A percentile compares a stretch with the other conserved stretches of the same genome.
Conservation (phyloP, 2,329 filamentous ascomycete genomes). For the Trichophyton equinum region DNA sequence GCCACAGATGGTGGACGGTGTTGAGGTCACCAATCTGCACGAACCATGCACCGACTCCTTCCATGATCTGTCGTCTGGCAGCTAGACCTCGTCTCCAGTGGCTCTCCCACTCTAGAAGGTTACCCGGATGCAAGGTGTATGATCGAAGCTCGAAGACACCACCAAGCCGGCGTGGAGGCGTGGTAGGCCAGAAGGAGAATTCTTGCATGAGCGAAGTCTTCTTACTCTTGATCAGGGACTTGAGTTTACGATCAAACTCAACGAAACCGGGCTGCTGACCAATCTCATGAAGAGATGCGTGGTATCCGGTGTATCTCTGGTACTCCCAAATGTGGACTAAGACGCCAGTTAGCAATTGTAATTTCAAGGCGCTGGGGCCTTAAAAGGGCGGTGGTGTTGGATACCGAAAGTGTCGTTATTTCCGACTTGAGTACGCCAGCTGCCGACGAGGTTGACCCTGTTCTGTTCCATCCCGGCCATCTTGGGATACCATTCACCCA, state of each 20-base stretch:
- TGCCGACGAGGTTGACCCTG: slow-evolving; percentile 90
- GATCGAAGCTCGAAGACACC: slow-evolving; percentile 93
- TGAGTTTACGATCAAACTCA: slow-evolving; percentile 73
- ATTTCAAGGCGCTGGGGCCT: neutral
- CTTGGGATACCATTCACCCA: slow-evolving; percentile 82
- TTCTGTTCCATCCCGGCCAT: slow-evolving; percentile 78
- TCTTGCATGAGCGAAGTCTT: slow-evolving; percentile 94
- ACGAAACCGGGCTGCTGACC: slow-evolving; percentile 69
- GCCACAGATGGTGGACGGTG: slow-evolving; percentile 96
- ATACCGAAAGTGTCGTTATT: slow-evolving; percentile 93
- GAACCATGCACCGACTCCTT: slow-evolving; percentile 96
- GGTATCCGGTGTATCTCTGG: slow-evolving; percentile 91
- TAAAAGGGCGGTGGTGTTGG: slow-evolving; percentile 17
- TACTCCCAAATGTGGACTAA: slow-evolving; percentile 99
- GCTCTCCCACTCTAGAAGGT: slow-evolving; percentile 95
- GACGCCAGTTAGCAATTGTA: slow-evolving; percentile 5
- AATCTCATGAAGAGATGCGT: slow-evolving; percentile 78
- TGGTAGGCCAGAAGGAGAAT: slow-evolving; percentile 98
- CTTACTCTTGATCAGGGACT: slow-evolving; percentile 72
- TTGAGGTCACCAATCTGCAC: slow-evolving; percentile 96
- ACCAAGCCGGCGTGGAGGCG: slow-evolving; percentile 74
- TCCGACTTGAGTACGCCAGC: slow-evolving; percentile 95
- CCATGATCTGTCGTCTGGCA: slow-evolving; percentile 91
- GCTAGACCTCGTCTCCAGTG: slow-evolving; percentile 90
- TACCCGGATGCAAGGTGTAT: slow-evolving; percentile 90